Conservation (phyloP, 2,329 filamentous ascomycete species). For the Colletotrichum sojae region DNA sequence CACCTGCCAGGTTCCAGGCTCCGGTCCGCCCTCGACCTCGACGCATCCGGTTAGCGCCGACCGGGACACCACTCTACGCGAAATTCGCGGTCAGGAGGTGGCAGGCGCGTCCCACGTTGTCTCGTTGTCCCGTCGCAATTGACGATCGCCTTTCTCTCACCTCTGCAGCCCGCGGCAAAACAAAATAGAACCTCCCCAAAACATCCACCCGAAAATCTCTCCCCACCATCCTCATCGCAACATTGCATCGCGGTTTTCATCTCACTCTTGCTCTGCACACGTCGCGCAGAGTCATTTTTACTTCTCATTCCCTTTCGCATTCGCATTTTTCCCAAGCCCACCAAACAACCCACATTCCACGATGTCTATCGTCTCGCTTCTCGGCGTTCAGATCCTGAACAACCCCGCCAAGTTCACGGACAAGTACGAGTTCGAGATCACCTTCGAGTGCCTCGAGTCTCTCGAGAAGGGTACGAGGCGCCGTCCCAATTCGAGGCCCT, state of each 20-base stretch:
- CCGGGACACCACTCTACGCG: slow-evolving; percentile 41
- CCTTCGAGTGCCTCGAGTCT: slow-evolving; percentile 96
- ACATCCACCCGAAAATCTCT: slow-evolving; percentile 21
- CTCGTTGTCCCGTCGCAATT: slow-evolving; percentile 40
- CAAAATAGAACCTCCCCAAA: slow-evolving; percentile 5
- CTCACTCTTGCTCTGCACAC: slow-evolving; percentile 5
- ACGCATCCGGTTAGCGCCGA: not conserved
- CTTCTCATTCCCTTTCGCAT: not conserved
- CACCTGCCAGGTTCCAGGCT: too few species aligned
- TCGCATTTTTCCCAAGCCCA: slow-evolving; percentile 16
- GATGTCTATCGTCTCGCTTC: slow-evolving; percentile 97
- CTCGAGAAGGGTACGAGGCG: slow-evolving; percentile 83
- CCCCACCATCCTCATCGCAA: slow-evolving; percentile 15
- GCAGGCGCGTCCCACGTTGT: slow-evolving; percentile 39
- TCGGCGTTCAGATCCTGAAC: slow-evolving; percentile 96
- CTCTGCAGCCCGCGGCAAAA: slow-evolving; percentile 31
- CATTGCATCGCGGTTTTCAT: slow-evolving; percentile 6
- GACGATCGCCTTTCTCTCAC: slow-evolving; percentile 31
- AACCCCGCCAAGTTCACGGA: slow-evolving; percentile 96
- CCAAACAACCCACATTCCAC: slow-evolving; percentile 40
- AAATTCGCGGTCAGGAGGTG: slow-evolving; percentile 40
- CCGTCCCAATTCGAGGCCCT: not conserved
- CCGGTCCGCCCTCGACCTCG: not conserved
- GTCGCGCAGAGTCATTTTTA: slow-evolving; percentile 18
- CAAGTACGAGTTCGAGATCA: slow-evolving; percentile 97